A percentile compares a stretch with the other conserved stretches of the same genome.
phyloP scores from a whole-genome alignment of 306 rosid genomes.

The Purshia tridentata region DNA sequence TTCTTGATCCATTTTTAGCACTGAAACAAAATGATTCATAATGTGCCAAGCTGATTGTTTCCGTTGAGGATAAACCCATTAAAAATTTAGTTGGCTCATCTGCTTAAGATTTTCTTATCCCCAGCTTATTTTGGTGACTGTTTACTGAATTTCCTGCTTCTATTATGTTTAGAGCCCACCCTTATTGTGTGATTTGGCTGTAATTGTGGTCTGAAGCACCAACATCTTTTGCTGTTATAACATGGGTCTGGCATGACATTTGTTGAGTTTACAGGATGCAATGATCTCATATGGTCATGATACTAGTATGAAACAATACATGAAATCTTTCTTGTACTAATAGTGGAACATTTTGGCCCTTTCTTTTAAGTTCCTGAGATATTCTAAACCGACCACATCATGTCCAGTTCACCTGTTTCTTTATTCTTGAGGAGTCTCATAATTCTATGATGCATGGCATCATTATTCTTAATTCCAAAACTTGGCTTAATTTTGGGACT shows the following conservation, averaged over 20 bases:
- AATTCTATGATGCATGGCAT: not conserved
- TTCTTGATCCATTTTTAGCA: not conserved
- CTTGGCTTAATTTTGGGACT: not conserved
- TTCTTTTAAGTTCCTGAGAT: not conserved
- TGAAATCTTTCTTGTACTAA: not conserved
- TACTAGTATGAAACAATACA: not conserved
- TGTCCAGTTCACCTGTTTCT: not conserved
- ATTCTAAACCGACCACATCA: not conserved
- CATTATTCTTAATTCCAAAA: not conserved
- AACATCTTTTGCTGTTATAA: conserved; percentile 15
- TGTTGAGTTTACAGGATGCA: not conserved
- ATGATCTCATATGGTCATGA: not conserved
- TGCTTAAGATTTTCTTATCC: conserved; percentile 13
- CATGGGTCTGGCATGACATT: conserved; percentile 3
- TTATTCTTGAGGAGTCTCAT: not conserved
- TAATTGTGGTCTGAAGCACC: conserved; percentile 5
- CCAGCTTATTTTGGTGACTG: not conserved
- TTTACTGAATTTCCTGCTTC: not conserved
- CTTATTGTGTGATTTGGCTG: not conserved
- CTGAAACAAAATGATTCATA: not conserved
- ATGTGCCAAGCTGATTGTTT: not conserved
- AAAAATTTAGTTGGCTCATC: not conserved
- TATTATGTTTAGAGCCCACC: not conserved
- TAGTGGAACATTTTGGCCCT: not conserved
- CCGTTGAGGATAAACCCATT: not conserved